Conservation (phyloP, 331 rosid species). For the Malus hybrid region DNA sequence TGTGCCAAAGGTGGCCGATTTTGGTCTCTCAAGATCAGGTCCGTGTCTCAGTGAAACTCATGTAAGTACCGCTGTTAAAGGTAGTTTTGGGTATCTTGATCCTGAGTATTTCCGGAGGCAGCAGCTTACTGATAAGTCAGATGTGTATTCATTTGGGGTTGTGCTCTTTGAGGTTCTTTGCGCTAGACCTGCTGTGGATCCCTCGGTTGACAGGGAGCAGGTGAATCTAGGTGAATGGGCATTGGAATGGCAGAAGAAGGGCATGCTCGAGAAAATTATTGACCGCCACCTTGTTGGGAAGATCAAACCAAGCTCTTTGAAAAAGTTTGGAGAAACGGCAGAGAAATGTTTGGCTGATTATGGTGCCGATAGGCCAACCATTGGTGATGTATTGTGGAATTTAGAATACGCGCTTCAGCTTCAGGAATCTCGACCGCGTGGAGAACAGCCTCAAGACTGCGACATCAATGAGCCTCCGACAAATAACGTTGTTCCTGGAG, state of each 20-base stretch:
- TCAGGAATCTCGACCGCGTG: conserved; percentile 53
- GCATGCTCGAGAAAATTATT: conserved; percentile 63
- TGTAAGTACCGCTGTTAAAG: conserved; percentile 94
- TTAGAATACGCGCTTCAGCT: conserved; percentile 92
- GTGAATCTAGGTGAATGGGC: conserved; percentile 98
- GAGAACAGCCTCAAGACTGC: conserved; percentile 25
- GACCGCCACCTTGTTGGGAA: conserved; percentile 67
- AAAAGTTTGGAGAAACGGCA: conserved; percentile 83
- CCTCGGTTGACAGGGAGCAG: conserved; percentile 69
- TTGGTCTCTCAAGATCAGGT: conserved; percentile 96
- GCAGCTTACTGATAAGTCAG: conserved; percentile 93
- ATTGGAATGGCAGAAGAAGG: conserved; percentile 73
- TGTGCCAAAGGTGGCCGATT: conserved; percentile 94
- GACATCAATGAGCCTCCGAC: conserved; percentile 16
- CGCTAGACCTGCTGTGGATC: conserved; percentile 94
- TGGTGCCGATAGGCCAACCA: conserved; percentile 89
- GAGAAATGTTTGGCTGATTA: conserved; percentile 96
- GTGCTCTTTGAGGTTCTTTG: conserved; percentile 93
- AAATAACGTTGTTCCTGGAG: conserved; percentile 17
- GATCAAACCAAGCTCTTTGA: conserved; percentile 56
- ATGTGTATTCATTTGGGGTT: conserved; percentile 93
- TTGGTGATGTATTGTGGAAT: conserved; percentile 97
- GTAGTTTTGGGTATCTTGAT: conserved; percentile 96
- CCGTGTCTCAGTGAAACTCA: conserved; percentile 88
- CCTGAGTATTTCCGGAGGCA: conserved; percentile 95